Evolutionary conservation across 2,329 filamentous ascomycete genomes (phyloP).

Genomic region (Graphiopsis chlorocephala): DNA sequence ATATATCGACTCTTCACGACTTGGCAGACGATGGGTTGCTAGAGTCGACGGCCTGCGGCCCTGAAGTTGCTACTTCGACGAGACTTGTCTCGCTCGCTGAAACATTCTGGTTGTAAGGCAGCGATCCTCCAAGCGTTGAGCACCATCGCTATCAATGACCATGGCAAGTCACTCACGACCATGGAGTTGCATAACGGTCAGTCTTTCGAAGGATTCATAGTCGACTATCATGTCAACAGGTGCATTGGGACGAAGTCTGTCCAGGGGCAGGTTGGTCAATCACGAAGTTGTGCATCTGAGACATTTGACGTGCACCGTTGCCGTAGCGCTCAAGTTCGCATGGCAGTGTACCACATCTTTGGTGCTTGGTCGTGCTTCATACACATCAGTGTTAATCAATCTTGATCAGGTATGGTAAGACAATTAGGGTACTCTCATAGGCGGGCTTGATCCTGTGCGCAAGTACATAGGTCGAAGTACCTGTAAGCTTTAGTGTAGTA

Average conservation of each 20-base stretch:
- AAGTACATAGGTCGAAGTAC: not conserved
- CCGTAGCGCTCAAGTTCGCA: not conserved
- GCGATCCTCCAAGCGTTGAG: not conserved
- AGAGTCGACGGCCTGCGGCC: not conserved
- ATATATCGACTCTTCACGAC: not conserved
- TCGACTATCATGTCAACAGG: not conserved
- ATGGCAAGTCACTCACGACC: not conserved
- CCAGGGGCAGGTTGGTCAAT: not conserved
- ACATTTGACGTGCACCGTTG: conserved; percentile 9
- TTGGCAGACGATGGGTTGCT: not conserved
- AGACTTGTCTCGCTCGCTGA: conserved; percentile 9
- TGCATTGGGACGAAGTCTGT: not conserved
- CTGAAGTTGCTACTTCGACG: conserved; percentile 16
- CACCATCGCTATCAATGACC: not conserved
- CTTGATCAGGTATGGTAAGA: not conserved
- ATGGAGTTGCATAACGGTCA: too few species aligned
- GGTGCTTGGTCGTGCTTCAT: not conserved
- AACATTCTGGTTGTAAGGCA: conserved; percentile 2
- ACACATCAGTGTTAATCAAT: not conserved
- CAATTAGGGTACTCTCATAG: not conserved
- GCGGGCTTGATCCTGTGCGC: not conserved
- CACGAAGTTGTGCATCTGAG: not conserved
- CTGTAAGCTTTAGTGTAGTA: not conserved
- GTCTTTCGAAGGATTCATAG: too few species aligned
- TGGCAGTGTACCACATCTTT: not conserved